A percentile compares a stretch with the other conserved stretches of the same genome.
phyloP scores from a whole-genome alignment of 140 eudicot species.

The Eryngium alpinum region DNA sequence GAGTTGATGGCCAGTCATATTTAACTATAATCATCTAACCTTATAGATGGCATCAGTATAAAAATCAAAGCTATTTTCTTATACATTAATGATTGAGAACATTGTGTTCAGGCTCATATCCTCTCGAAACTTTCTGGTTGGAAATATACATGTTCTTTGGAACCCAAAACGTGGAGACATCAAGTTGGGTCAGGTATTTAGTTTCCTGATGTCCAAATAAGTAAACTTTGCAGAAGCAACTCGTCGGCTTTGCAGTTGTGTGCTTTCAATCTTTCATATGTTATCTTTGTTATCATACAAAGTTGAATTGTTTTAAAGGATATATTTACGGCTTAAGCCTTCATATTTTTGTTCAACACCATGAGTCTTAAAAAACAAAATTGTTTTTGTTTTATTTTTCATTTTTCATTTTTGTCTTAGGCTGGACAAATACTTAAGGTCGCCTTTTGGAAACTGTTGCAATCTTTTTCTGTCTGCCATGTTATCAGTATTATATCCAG shows the following conservation, averaged over 20 bases:
- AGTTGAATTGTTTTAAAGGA: background rate
- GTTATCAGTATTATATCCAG: background rate
- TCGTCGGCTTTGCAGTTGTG: background rate
- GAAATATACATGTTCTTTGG: conserved; percentile 73
- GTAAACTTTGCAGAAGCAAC: background rate
- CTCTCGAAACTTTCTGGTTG: conserved; percentile 57
- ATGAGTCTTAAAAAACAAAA: background rate
- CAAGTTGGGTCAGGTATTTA: conserved; percentile 72
- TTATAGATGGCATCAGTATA: no score
- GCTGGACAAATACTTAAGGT: no score
- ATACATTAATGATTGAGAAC: no score
- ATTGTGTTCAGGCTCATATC: conserved; percentile 30
- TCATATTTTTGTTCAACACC: background rate
- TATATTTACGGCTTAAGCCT: background rate
- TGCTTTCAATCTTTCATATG: background rate
- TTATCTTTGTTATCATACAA: background rate
- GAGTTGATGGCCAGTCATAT: no score
- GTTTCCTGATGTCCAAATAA: background rate
- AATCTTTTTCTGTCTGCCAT: no score
- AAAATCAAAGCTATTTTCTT: no score
- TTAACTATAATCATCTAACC: no score
- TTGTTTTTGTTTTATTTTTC: background rate
- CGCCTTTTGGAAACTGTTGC: no score
- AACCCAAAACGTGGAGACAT: conserved; percentile 88
- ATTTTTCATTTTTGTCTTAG: no score